Base-by-base conservation (phyloP, 148 eudicot species). In the Amaranthus hypochondriacus region DNA sequence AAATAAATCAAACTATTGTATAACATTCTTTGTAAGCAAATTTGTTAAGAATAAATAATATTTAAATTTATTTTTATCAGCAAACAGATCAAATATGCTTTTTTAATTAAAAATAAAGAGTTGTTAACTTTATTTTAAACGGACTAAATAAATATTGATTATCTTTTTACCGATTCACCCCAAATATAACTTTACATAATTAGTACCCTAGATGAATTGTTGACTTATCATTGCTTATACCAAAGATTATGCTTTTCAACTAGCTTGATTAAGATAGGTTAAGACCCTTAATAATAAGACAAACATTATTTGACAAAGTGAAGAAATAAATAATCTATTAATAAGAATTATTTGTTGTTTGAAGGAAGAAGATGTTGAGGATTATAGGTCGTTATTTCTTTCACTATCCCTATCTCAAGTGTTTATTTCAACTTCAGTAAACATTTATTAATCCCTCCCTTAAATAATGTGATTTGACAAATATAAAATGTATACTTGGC, bases 341-440 rank as follows among this genome's bases (percentile, higher is more conserved):
- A 21, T 62, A 61, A 5, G 42, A 18, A 14, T 43, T 62, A 58
- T 68, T 73, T 21, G 53, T 66, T 72, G 18, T 43, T 64, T 48
- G 75, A 28, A 28, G 39, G 39, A 72, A 60, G 5, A 47, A 28
- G 39, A 28, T 60, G 80, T 52, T 55, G 58, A 70, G n/a, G 61
- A 51, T 15, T 64, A 39, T 62, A 55, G 53, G 77, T 78, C 69
- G 63, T 73, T 68, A 69, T 54, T 79, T 79, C 74, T 79, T 56
- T 66, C 66, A 79, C 81, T 79, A 74, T 79, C 81, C 53, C 72
- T 73, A 53, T 79, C 81, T 69, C 53, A 69, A 73, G 56, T 62
- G 39, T 74, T 58, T 62, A 74, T 75, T 76, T 69, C 69, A 61
- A 53, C 69, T 18, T 46, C 15, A 67, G 72, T 78, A 76, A 60